Conservation (phyloP, 192 early-diverging fungal species). For the Spizellomyces punctatus region DNA sequence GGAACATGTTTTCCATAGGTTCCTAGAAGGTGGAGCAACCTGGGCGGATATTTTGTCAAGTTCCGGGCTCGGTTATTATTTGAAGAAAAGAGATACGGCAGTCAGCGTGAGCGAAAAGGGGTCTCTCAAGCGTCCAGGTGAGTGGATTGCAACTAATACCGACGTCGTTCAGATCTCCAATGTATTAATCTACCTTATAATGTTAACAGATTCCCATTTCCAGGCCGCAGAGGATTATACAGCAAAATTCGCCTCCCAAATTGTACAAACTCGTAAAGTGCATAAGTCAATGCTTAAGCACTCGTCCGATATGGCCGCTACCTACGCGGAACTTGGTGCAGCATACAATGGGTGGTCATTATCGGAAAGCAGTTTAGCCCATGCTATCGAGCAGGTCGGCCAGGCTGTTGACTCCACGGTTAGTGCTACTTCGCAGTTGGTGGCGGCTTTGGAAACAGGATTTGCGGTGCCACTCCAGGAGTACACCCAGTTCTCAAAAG, state of each 20-base stretch:
- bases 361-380: constrained; percentile 73
- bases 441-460: constrained; percentile 69
- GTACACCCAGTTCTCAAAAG: constrained; percentile 83
- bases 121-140: constrained; percentile 46
- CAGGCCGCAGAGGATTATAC: constrained; percentile 92
- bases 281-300: constrained; percentile 73
- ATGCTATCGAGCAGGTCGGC: constrained; percentile 89
- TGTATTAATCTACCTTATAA: neutral
- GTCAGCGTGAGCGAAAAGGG: constrained; percentile 35
- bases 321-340: constrained; percentile 88
- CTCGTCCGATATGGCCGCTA: constrained; percentile 65
- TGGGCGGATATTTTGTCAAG: constrained; percentile 43
- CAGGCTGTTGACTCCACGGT: constrained; percentile 87
- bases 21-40: constrained; percentile 68
- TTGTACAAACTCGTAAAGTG: constrained; percentile 74
- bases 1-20: constrained; percentile 91
- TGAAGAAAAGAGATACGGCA: constrained; percentile 38
- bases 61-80: constrained; percentile 38
- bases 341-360: constrained; percentile 95
- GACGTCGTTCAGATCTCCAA: neutral
- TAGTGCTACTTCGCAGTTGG: constrained; percentile 72
- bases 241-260: constrained; percentile 79
- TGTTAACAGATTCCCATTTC: constrained; percentile 75
- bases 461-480: constrained; percentile 85
- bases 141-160: neutral